A percentile compares a stretch with the other conserved stretches of the same genome.
Evolutionary conservation across 2,329 filamentous ascomycete genomes (phyloP).

Genomic region (Sporothrix variecibatus): DNA sequence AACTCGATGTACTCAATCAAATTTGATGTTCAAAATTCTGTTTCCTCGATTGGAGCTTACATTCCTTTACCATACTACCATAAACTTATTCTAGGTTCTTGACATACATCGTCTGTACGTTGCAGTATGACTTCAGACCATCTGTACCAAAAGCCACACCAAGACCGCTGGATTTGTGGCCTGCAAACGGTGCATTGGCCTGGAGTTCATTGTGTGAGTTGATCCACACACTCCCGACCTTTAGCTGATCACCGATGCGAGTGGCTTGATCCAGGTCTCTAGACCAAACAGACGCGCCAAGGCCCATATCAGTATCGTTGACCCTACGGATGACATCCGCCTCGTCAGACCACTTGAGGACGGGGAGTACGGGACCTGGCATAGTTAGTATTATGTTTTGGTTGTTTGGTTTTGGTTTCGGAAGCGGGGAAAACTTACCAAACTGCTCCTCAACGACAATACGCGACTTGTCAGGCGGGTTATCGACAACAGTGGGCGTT

Average conservation of each 20-base stretch:
- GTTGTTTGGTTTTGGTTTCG: too few relatives aligned
- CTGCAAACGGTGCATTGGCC: constrained; percentile 4
- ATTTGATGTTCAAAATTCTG: too few relatives aligned
- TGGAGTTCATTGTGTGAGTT: not conserved
- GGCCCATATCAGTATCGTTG: not conserved
- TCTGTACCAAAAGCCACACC: constrained; percentile 6
- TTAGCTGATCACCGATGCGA: not conserved
- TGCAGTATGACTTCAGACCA: constrained; percentile 3
- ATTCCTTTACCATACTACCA: not conserved
- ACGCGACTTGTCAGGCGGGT: not conserved
- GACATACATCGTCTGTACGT: not conserved
- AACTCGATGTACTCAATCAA: too few relatives aligned
- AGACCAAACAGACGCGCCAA: not conserved
- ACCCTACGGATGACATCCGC: not conserved
- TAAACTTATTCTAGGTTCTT: not conserved
- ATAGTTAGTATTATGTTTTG: not conserved
- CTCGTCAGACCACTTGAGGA: constrained; percentile 11
- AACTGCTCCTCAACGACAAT: constrained; percentile 4
- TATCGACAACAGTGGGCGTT: not conserved
- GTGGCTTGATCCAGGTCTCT: not conserved
- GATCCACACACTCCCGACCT: constrained; percentile 6
- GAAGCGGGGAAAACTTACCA: not conserved
- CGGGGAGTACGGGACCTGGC: not conserved
- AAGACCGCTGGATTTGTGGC: not conserved
- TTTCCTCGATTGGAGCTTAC: not conserved